Evolutionary conservation across 306 rosid genomes (phyloP), one percentile per base, ranked within the genome.

Genomic region (Vigna radiata): DNA sequence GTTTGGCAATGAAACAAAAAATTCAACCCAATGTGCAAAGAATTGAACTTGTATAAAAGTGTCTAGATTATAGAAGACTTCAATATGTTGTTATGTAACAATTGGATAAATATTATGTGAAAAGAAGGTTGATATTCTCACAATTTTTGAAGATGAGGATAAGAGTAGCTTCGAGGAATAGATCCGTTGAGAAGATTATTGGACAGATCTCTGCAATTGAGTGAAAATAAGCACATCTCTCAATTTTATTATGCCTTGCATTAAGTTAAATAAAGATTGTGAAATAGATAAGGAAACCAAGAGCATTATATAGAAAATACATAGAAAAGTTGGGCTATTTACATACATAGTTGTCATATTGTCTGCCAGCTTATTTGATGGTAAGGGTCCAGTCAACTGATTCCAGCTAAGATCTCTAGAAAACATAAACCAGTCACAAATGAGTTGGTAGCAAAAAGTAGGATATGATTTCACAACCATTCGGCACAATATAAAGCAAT

Each of bases 331-430:
- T 46, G 12, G 23, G 54, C 48, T 37, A 48, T 52, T 61, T 53
- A 54, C 96, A 8, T 89, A 95, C 98, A 95, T 79, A 49, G 97
- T 89, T 25, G 96, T 95, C 81, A 95, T 73, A 18, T 87, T 77
- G 73, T 68, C 53, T 70, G 98, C 72, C 68, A 92, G 96, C 62
- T 87, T 83, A 5, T 37, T 75, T 23, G 87, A 19, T 7, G 97
- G 96, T 66, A 90, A 74, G 73, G 77, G 58, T 77, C 98, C 98
- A 41, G 73, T 77, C 49, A 94, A 83, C 31, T 44, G 84, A 73
- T 94, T 94, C 91, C 86, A 72, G 85, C 97, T 90, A 47, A 94
- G 90, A 89, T 94, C 98, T 80, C 98, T 92, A 86, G 49, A 86
- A 62, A 86, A 65, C 75, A 76, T 37, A 82, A 84, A 67, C 68